Evolutionary conservation across 192 early-diverging fungal genomes (phyloP), one percentile per base, ranked within the genome.

Genomic region (Dissophora globulifera): DNA sequence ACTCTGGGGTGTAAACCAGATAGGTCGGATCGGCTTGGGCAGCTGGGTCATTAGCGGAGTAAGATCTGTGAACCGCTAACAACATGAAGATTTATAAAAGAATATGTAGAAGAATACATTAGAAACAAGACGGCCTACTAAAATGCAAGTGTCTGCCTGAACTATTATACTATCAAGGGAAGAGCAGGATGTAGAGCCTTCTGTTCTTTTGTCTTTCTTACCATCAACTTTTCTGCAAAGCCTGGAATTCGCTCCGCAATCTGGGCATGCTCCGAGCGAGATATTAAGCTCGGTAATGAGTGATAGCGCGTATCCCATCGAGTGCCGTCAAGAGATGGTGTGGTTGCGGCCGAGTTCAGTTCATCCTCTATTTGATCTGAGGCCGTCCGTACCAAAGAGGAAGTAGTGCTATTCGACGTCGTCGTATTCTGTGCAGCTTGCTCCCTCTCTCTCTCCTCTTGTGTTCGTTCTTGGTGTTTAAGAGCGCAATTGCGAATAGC

Each of bases 1-100:
- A 20, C 87, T 86, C 16, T 87, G 81, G 1, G 89, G 88, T 1
- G 91, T 89, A 16, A 95, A 74, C 94, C 94, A 95, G n/a, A 95
- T 76, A 0, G 94, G 92, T 16, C 93, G 83, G 38, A 97, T 69
- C 5, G 94, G 92, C 63, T 91, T 92, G 15, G 25, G 2, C 1
- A 94, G 53, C 3, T 60, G 60, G 2, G 46, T 49, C 0, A 76
- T 45, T 48, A 30, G 42, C 9, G 19, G 85, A 41, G 58, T 87
- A 83, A 50, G 83, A 51, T 42, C 75, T 75, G 17, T 85, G 79
- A 40, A 67, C 26, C 82, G 75, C 67, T 60, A n/a, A n/a, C n/a
- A n/a, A n/a, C n/a, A n/a, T n/a, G n/a, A n/a, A n/a, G n/a, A n/a
- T n/a, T n/a, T n/a, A n/a, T n/a, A n/a, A n/a, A n/a, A n/a, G n/a